Percentiles rank a stretch among this genome's conserved stretches.
These are phyloP conservation scores for Smallanthus sonchifolius DNA, from an alignment of 129 eudicot genomes.

Conservation along the genomic window DNA sequence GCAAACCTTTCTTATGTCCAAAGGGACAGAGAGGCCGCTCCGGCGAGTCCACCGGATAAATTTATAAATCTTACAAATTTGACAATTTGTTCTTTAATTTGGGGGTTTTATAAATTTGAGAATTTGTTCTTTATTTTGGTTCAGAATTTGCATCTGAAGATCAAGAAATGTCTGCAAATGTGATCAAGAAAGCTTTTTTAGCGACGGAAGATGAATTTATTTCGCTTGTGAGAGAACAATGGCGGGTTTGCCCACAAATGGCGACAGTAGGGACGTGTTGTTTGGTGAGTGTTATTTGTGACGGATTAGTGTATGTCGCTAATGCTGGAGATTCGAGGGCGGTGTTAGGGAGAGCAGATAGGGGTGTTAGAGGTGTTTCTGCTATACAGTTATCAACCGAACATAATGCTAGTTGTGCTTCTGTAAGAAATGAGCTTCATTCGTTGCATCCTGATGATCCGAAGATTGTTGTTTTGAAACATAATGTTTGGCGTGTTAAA, in stretches of 20 bases:
- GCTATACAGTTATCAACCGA: slow-evolving; percentile 82
- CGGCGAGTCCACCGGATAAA: too few relatives aligned
- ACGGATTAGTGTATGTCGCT: slow-evolving; percentile 71
- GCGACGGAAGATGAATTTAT: slow-evolving; percentile 84
- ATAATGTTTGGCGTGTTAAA: slow-evolving; percentile 94
- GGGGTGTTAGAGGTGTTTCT: slow-evolving; percentile 48
- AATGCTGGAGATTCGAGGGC: slow-evolving; percentile 96
- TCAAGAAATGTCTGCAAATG: slow-evolving; percentile 65
- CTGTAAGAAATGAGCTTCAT: slow-evolving; percentile 73
- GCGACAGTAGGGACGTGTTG: slow-evolving; percentile 92
- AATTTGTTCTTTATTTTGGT: neutral
- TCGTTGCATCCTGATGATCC: slow-evolving; percentile 78
- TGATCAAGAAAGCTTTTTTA: slow-evolving; percentile 76
- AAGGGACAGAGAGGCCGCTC: too few relatives aligned
- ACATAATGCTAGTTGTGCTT: slow-evolving; percentile 71
- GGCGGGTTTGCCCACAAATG: slow-evolving; percentile 61
- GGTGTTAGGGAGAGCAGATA: slow-evolving; percentile 75
- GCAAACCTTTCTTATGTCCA: too few relatives aligned
- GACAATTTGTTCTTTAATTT: neutral
- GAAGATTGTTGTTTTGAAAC: slow-evolving; percentile 76
- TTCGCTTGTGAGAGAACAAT: slow-evolving; percentile 58
- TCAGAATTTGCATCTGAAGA: slow-evolving; percentile 74
- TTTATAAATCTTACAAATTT: neutral
- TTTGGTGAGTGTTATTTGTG: slow-evolving; percentile 72
- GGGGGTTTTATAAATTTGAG: too few relatives aligned